These are phyloP conservation scores for Nymphaea thermarum DNA, from an alignment of 164 flowering plant species.

Conservation along the genomic window DNA sequence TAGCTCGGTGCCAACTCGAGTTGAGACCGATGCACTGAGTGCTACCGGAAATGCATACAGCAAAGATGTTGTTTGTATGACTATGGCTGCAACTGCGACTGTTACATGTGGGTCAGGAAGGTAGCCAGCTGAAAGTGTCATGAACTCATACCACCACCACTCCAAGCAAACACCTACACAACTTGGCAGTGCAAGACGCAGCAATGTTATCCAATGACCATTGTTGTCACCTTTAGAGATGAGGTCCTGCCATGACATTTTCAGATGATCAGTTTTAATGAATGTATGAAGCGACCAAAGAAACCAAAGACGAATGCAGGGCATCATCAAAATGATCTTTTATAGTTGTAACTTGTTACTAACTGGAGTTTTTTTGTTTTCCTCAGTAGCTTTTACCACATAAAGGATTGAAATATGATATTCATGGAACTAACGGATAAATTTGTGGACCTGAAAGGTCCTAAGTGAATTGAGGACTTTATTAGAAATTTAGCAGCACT, in stretches of 20 bases:
- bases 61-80: constrained; percentile 90
- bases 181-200: constrained; percentile 51
- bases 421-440: no score
- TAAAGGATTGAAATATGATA: no score
- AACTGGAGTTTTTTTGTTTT: no score
- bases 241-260: background rate
- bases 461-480: no score
- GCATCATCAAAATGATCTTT: background rate
- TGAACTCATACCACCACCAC: constrained; percentile 99
- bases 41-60: constrained; percentile 77
- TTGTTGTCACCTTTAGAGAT: constrained; percentile 16
- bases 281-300: background rate
- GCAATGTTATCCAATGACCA: constrained; percentile 37
- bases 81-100: constrained; percentile 66
- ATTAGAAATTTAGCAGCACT: background rate
- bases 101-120: constrained; percentile 44
- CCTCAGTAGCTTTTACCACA: no score
- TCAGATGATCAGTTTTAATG: no score
- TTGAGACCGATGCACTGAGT: constrained; percentile 56
- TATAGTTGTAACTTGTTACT: background rate
- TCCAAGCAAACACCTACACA: constrained; percentile 81
- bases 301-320: background rate
- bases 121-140: constrained; percentile 79
- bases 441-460: no score
- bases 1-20: constrained; percentile 77